These are phyloP conservation scores for Ambrosia hybrid DNA, from an alignment of 140 eudicot species.

Conservation along the genomic window DNA sequence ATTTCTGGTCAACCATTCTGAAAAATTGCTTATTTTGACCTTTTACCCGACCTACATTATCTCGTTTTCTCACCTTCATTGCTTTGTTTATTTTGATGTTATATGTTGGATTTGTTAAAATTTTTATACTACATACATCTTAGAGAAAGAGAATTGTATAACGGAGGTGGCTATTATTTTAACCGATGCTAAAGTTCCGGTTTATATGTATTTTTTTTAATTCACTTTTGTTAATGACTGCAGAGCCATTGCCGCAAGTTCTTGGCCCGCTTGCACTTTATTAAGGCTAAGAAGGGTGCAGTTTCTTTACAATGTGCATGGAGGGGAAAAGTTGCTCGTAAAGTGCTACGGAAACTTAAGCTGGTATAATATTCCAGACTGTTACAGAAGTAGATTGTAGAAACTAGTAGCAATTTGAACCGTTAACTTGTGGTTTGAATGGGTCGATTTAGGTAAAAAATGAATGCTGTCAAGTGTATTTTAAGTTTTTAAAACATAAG, in stretches of 20 bases:
- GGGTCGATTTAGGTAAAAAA: too few relatives aligned
- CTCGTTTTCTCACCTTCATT: neutral
- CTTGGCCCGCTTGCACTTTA: slow-evolving; percentile 65
- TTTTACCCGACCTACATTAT: neutral
- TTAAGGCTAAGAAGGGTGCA: slow-evolving; percentile 66
- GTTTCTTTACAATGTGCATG: slow-evolving; percentile 57
- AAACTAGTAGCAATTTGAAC: too few relatives aligned
- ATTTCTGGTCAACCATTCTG: neutral
- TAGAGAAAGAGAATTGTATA: neutral
- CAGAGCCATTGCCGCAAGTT: slow-evolving; percentile 86
- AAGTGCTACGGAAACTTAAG: slow-evolving; percentile 72
- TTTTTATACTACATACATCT: neutral
- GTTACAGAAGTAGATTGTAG: too few relatives aligned
- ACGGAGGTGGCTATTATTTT: slow-evolving; percentile 11
- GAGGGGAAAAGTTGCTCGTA: slow-evolving; percentile 93
- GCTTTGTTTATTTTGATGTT: neutral
- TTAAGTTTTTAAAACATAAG: neutral
- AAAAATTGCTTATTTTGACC: neutral
- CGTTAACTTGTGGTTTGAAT: too few relatives aligned
- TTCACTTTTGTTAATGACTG: slow-evolving; percentile 15
- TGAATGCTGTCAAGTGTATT: too few relatives aligned
- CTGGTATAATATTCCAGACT: slow-evolving; percentile 44
- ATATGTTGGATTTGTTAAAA: neutral
- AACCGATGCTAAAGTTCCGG: slow-evolving; percentile 8
- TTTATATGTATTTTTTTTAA: neutral